Evolutionary conservation across 305 asterid species (phyloP).

Genomic region (Andrographis paniculata): DNA sequence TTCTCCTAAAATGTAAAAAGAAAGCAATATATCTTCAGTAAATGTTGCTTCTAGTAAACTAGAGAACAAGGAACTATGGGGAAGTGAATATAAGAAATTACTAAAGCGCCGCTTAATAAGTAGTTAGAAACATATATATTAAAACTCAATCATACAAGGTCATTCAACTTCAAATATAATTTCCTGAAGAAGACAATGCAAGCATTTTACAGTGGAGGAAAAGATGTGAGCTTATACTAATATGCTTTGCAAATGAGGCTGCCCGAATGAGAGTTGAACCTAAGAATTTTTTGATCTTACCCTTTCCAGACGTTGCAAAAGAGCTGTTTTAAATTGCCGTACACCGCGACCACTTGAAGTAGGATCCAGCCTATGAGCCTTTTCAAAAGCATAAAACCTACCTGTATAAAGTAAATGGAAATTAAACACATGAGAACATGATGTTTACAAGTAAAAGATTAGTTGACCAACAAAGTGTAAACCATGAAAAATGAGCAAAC

Average conservation of each 20-base stretch:
- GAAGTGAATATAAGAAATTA: no score
- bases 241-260: constrained; percentile 10
- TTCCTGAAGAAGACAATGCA: neutral
- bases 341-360: constrained; percentile 98
- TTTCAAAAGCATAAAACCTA: constrained; percentile 42
- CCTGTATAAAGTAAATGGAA: constrained; percentile 11
- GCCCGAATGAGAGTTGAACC: constrained; percentile 1
- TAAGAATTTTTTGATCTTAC: constrained; percentile 26
- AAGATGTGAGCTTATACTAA: neutral
- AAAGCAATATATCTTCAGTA: no score
- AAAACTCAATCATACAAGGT: neutral
- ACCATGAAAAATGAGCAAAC: constrained; percentile 4
- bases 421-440: neutral
- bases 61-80: neutral
- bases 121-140: no score
- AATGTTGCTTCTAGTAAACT: neutral
- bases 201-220: neutral
- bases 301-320: constrained; percentile 92
- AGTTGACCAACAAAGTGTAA: no score
- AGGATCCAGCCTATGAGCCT: constrained; percentile 96
- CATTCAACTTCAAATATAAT: neutral
- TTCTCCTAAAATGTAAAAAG: neutral
- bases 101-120: no score
- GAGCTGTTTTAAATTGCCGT: constrained; percentile 97
- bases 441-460: no score